A percentile compares a stretch with the other conserved stretches of the same genome.
These are phyloP conservation scores for Pseudevernia furfuracea DNA, from an alignment of 495 filamentous ascomycete genomes.

Conservation along the genomic window DNA sequence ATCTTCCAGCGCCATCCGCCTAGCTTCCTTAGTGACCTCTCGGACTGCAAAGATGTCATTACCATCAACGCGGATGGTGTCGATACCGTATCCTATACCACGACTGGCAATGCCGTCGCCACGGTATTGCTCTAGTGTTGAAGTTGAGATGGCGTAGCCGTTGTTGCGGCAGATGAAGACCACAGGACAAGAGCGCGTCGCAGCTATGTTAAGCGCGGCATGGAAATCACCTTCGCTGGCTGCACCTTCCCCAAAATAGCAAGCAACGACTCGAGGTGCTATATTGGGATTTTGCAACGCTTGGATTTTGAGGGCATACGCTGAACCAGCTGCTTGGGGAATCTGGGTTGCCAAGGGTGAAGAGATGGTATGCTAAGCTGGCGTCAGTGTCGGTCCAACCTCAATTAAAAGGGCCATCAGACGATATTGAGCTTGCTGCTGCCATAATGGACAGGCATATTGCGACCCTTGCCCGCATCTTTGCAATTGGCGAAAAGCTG, in stretches of 20 bases:
- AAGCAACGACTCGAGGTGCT: conserved; percentile 65
- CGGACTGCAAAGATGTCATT: conserved; percentile 95
- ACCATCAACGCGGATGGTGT: conserved; percentile 91
- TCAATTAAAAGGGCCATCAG: conserved; percentile 24
- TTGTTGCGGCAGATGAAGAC: conserved; percentile 98
- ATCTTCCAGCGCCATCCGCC: conserved; percentile 65
- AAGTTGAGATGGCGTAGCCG: conserved; percentile 91
- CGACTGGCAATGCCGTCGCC: conserved; percentile 94
- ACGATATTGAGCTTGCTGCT: conserved; percentile 75
- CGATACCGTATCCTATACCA: conserved; percentile 94
- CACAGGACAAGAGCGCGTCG: conserved; percentile 82
- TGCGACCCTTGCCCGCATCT: conserved; percentile 75
- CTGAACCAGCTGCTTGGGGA: conserved; percentile 86
- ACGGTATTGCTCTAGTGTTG: conserved; percentile 91
- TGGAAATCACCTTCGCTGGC: conserved; percentile 98
- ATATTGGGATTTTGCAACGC: conserved; percentile 60
- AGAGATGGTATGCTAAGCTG: conserved; percentile 74
- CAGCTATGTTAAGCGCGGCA: conserved; percentile 91
- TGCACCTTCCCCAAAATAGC: conserved; percentile 97
- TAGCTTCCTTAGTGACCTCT: conserved; percentile 71
- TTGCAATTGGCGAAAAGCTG: conserved; percentile 87
- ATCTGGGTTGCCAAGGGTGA: conserved; percentile 92
- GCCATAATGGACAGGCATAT: conserved; percentile 98
- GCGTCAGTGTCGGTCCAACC: conserved; percentile 1
- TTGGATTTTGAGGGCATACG: conserved; percentile 89